These are phyloP conservation scores for Globisporangium okanoganense DNA, from an alignment of 352 stramenopile genomes.

Conservation along the genomic window DNA sequence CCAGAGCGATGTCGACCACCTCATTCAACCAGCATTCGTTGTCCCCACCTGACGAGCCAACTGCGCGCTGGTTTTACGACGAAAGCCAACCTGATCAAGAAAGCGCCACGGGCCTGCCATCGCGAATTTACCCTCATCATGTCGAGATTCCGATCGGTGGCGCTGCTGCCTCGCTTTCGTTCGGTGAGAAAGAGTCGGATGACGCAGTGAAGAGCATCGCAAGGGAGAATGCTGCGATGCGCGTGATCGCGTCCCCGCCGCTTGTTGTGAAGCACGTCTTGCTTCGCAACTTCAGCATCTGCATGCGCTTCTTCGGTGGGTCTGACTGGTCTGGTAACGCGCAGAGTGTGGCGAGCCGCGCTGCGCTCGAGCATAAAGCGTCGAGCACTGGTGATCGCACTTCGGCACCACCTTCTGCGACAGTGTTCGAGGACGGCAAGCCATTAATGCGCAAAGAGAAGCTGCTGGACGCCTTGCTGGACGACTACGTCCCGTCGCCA, in stretches of 20 bases:
- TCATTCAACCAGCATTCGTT: conserved; percentile 39
- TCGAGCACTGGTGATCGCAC: background rate
- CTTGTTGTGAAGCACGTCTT: conserved; percentile 80
- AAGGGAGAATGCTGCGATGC: conserved; percentile 50
- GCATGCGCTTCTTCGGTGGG: conserved; percentile 86
- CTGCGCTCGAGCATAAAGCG: conserved; percentile 13
- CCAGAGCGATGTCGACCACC: conserved; percentile 31
- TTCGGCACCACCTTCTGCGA: background rate
- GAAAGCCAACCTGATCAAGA: conserved; percentile 30
- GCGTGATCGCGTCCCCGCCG: conserved; percentile 38
- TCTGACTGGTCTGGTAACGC: conserved; percentile 73
- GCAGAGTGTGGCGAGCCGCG: conserved; percentile 30
- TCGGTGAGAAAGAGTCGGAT: conserved; percentile 80
- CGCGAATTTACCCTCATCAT: conserved; percentile 82
- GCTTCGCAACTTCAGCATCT: conserved; percentile 84
- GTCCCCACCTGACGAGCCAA: conserved; percentile 69
- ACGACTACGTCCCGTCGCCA: conserved; percentile 78
- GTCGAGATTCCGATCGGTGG: conserved; percentile 85
- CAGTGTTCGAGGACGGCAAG: background rate
- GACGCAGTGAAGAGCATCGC: conserved; percentile 70
- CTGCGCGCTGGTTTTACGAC: conserved; percentile 80
- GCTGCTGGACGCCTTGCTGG: conserved; percentile 70
- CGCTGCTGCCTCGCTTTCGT: conserved; percentile 77
- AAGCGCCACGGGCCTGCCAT: conserved; percentile 45
- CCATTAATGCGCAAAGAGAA: conserved; percentile 52